These are phyloP conservation scores for Pisolithus thermaeus DNA, from an alignment of 1,284 basidiomycete species.

Conservation along the genomic window DNA sequence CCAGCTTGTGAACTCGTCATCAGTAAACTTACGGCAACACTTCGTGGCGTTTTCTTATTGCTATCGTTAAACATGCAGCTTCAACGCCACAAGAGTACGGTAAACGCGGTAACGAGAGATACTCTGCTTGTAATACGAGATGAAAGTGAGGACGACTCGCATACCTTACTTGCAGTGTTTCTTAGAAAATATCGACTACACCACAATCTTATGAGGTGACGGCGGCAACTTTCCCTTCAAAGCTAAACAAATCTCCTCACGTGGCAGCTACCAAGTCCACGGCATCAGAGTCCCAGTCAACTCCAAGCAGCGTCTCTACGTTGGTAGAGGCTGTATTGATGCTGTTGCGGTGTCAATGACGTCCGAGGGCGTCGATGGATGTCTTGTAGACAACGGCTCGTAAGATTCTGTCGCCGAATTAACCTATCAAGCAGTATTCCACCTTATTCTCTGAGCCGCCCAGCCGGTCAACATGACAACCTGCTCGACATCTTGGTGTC, in stretches of 20 bases:
- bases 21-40: too few species aligned
- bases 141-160: neutral
- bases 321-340: constrained; percentile 19
- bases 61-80: too few species aligned
- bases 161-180: neutral
- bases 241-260: constrained; percentile 34
- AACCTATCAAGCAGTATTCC: constrained; percentile 35
- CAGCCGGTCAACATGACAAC: constrained; percentile 30
- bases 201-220: constrained; percentile 33
- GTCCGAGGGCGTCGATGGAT: constrained; percentile 15
- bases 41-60: too few species aligned
- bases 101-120: too few species aligned
- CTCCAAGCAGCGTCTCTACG: constrained; percentile 52
- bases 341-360: constrained; percentile 21
- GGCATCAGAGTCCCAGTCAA: constrained; percentile 22
- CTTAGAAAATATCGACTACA: constrained; percentile 24
- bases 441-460: constrained; percentile 55
- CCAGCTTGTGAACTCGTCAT: too few species aligned
- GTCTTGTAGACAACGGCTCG: constrained; percentile 9
- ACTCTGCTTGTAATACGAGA: too few species aligned
- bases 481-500: constrained; percentile 33
- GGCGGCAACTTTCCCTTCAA: constrained; percentile 45
- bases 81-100: too few species aligned
- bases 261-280: constrained; percentile 50
- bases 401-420: neutral